Conservation (phyloP, 352 stramenopile genomes). For the Phytophthora quininea region DNA sequence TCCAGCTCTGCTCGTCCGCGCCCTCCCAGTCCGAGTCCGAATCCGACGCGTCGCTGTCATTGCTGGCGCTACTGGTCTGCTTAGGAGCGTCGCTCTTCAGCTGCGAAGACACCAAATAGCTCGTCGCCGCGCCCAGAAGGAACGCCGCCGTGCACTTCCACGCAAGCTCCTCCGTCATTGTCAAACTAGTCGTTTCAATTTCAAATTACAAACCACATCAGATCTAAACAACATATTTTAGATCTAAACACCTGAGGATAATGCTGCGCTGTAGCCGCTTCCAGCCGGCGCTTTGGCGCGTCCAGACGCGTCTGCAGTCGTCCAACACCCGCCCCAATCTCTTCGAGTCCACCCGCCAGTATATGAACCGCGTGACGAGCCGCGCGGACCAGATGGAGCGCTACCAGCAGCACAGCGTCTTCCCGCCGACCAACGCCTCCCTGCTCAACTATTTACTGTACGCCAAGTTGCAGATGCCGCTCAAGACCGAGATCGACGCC, state of each 20-base stretch:
- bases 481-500: conserved; percentile 44
- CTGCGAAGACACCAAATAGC: conserved; percentile 60
- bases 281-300: background rate
- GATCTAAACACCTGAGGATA: background rate
- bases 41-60: conserved; percentile 22
- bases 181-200: background rate
- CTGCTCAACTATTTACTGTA: conserved; percentile 37
- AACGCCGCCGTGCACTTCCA: conserved; percentile 86
- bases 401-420: conserved; percentile 26
- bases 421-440: conserved; percentile 18
- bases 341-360: conserved; percentile 2
- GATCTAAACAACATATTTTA: too few species aligned
- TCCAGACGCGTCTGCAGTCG: background rate
- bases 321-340: background rate
- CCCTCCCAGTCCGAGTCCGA: conserved; percentile 73
- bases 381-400: conserved; percentile 18
- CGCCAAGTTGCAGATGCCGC: conserved; percentile 40
- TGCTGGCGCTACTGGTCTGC: background rate
- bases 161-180: conserved; percentile 61
- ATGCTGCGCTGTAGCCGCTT: background rate
- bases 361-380: conserved; percentile 8
- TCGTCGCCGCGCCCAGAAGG: conserved; percentile 67
- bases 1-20: conserved; percentile 58
- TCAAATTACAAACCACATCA: too few species aligned
- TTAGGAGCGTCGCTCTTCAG: conserved; percentile 31